Percentiles rank a stretch among this genome's conserved stretches.
Evolutionary conservation across 2,329 filamentous ascomycete species (phyloP).

Genomic region (Plenodomus lindquistii): DNA sequence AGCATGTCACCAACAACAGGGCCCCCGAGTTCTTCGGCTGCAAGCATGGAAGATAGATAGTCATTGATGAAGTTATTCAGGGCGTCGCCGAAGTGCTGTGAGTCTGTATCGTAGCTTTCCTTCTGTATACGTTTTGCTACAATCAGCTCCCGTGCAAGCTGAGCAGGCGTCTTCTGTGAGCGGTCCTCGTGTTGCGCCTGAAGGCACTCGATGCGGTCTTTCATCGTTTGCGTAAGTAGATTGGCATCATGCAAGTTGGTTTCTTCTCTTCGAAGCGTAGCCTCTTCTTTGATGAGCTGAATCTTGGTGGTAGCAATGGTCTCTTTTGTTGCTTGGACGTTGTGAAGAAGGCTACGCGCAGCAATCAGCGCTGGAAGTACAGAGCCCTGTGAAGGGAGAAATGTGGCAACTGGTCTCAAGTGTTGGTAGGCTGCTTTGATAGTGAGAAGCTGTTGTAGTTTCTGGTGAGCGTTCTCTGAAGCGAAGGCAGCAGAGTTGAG

Average conservation of each 20-base stretch:
- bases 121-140: slow-evolving; percentile 63
- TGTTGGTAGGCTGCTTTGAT: slow-evolving; percentile 69
- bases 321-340: slow-evolving; percentile 65
- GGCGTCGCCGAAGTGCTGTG: slow-evolving; percentile 62
- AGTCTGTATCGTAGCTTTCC: slow-evolving; percentile 63
- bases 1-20: slow-evolving; percentile 77
- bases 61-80: slow-evolving; percentile 73
- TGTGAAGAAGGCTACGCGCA: slow-evolving; percentile 67
- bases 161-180: slow-evolving; percentile 61
- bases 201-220: slow-evolving; percentile 63
- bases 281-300: slow-evolving; percentile 45
- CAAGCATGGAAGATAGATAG: slow-evolving; percentile 73
- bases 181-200: slow-evolving; percentile 61
- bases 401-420: slow-evolving; percentile 64
- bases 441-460: slow-evolving; percentile 51
- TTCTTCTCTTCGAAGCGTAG: slow-evolving; percentile 51
- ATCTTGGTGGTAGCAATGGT: slow-evolving; percentile 56
- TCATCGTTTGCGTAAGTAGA: slow-evolving; percentile 52
- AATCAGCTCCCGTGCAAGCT: slow-evolving; percentile 67
- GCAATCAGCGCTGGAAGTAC: slow-evolving; percentile 73
- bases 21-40: slow-evolving; percentile 80
- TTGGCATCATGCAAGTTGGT: slow-evolving; percentile 53
- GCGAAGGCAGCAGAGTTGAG: slow-evolving; percentile 35
- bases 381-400: slow-evolving; percentile 68
- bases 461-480: slow-evolving; percentile 39